phyloP scores from a whole-genome alignment of 2,329 filamentous ascomycete genomes.

The Ophiocordyceps camponoti-floridani region DNA sequence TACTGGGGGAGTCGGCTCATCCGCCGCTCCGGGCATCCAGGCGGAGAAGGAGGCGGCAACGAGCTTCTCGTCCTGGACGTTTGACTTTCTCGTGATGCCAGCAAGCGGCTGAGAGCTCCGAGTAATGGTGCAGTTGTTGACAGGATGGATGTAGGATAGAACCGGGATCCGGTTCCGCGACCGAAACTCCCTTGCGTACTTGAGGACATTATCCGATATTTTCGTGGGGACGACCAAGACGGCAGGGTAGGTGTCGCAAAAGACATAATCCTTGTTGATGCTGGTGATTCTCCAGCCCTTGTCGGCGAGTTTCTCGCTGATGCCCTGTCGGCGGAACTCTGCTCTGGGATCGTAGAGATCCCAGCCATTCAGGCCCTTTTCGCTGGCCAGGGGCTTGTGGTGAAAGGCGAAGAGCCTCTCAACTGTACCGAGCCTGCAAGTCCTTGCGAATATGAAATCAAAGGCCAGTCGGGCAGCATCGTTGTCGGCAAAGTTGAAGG shows the following conservation, averaged over 20 bases:
- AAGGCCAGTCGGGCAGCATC: constrained; percentile 66
- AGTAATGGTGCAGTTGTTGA: constrained; percentile 95
- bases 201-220: constrained; percentile 94
- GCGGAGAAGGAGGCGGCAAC: constrained; percentile 72
- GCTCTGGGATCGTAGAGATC: constrained; percentile 66
- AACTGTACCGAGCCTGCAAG: constrained; percentile 65
- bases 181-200: constrained; percentile 79
- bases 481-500: constrained; percentile 70
- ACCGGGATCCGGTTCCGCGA: constrained; percentile 79
- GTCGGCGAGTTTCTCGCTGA: constrained; percentile 61
- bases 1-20: constrained; percentile 14
- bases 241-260: constrained; percentile 83
- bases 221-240: constrained; percentile 68
- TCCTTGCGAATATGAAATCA: constrained; percentile 65
- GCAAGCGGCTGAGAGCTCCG: constrained; percentile 84
- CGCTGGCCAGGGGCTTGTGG: constrained; percentile 57
- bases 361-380: constrained; percentile 66
- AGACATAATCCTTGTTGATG: constrained; percentile 79
- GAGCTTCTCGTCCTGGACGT: constrained; percentile 88
- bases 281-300: constrained; percentile 77
- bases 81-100: constrained; percentile 72
- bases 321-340: constrained; percentile 77
- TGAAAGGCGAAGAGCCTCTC: constrained; percentile 85
- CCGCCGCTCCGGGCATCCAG: constrained; percentile 14
- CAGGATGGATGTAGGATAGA: constrained; percentile 82